Evolutionary conservation across 2,329 filamentous ascomycete genomes (phyloP).

Genomic region (Monosporascus ibericus): DNA sequence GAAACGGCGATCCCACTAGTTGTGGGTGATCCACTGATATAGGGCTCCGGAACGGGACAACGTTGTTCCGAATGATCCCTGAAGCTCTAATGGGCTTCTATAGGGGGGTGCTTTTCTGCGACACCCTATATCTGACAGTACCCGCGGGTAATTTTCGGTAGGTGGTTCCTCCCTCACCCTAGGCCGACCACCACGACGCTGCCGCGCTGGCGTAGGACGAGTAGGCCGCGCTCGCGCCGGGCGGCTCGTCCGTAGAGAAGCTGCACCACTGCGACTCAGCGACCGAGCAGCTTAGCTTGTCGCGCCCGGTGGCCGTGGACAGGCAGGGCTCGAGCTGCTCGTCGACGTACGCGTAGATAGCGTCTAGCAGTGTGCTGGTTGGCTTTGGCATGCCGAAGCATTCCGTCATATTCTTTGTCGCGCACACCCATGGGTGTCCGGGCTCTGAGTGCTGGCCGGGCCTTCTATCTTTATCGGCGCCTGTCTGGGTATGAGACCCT

Average conservation of each 20-base stretch:
- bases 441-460: neutral
- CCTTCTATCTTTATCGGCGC: too few species aligned
- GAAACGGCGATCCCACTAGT: too few species aligned
- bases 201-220: slow-evolving; percentile 4
- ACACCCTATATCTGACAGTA: too few species aligned
- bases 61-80: too few species aligned
- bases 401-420: slow-evolving; percentile 1
- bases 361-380: neutral
- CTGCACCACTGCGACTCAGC: slow-evolving; percentile 3
- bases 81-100: too few species aligned
- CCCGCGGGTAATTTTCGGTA: too few species aligned
- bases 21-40: too few species aligned
- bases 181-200: slow-evolving; percentile 2
- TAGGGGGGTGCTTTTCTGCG: too few species aligned
- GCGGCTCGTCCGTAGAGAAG: slow-evolving; percentile 3
- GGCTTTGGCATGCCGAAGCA: slow-evolving; percentile 6
- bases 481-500: too few species aligned
- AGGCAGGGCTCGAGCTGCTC: slow-evolving; percentile 2
- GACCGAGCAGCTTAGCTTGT: neutral
- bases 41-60: too few species aligned
- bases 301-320: slow-evolving; percentile 1
- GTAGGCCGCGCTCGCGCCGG: slow-evolving; percentile 1
- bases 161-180: too few species aligned
- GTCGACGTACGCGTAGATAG: slow-evolving; percentile 1
- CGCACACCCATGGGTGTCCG: slow-evolving; percentile 1